Conservation (phyloP, 208 protist species). For the Wallacemonas collosoma region DNA sequence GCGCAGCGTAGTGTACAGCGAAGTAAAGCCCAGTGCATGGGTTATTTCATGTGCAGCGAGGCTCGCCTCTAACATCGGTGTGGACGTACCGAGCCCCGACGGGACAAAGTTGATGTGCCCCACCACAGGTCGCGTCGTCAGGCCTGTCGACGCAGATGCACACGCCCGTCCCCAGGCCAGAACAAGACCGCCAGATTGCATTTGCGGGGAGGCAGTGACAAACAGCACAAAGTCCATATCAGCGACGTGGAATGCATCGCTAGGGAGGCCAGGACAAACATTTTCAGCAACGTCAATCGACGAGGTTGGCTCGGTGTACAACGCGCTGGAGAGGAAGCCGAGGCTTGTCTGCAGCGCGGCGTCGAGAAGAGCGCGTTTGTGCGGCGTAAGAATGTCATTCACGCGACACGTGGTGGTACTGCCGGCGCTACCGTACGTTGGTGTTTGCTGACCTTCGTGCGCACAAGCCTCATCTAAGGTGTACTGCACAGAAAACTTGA, state of each 20-base stretch:
- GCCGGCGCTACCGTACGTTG: constrained; percentile 13
- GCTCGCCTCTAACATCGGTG: constrained; percentile 5
- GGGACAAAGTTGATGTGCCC: constrained; percentile 77
- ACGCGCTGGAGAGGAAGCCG: constrained; percentile 26
- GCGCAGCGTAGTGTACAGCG: constrained; percentile 22
- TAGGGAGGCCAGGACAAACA: constrained; percentile 20
- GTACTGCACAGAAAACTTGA: constrained; percentile 35
- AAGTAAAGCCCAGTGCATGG: constrained; percentile 61
- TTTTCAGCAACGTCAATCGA: constrained; percentile 19
- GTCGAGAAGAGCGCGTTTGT: constrained; percentile 24
- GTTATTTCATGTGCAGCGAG: constrained; percentile 59
- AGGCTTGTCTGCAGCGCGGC: constrained; percentile 22
- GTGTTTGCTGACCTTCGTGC: constrained; percentile 22
- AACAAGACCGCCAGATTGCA: background rate
- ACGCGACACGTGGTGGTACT: constrained; percentile 22
- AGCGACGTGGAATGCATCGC: constrained; percentile 9
- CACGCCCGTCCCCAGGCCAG: constrained; percentile 47
- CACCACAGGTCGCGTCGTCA: constrained; percentile 36
- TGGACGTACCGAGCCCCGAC: background rate
- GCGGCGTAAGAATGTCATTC: constrained; percentile 40
- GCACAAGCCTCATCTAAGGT: constrained; percentile 24
- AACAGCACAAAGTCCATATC: constrained; percentile 54
- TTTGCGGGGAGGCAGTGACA: constrained; percentile 35
- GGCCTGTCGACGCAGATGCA: constrained; percentile 3
- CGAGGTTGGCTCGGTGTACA: constrained; percentile 32